Percentiles rank a stretch among this genome's conserved stretches.
Evolutionary conservation across 495 filamentous ascomycete species (phyloP).

Genomic region (Trichodelitschia bisporula): DNA sequence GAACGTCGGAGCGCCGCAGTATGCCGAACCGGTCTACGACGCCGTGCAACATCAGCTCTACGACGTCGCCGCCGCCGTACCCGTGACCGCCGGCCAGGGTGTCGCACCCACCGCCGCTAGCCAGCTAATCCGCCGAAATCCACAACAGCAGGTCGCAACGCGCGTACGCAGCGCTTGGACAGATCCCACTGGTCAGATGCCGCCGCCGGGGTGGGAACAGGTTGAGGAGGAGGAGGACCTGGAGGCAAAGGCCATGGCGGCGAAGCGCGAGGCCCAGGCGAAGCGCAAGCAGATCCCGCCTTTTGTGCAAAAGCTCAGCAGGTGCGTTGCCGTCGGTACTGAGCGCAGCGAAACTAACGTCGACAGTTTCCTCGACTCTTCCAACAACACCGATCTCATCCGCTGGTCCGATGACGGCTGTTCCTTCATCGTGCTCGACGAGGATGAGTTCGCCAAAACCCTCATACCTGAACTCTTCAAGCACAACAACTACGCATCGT

Average conservation of each 20-base stretch:
- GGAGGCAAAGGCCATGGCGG: conserved; percentile 45
- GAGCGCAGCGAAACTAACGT: conserved; percentile 5
- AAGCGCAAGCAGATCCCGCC: conserved; percentile 90
- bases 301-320: conserved; percentile 96
- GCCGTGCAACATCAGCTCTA: too few relatives aligned
- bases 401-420: conserved; percentile 93
- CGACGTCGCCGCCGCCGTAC: background rate
- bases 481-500: conserved; percentile 97
- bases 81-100: background rate
- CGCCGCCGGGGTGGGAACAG: conserved; percentile 3
- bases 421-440: conserved; percentile 89
- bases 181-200: background rate
- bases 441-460: conserved; percentile 96
- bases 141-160: background rate
- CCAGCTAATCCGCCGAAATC: background rate
- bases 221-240: conserved; percentile 50
- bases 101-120: background rate
- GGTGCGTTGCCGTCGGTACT: conserved; percentile 27
- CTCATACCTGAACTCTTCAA: conserved; percentile 96
- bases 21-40: background rate
- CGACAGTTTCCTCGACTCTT: conserved; percentile 70
- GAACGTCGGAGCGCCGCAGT: background rate
- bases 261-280: conserved; percentile 59
- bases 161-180: background rate
- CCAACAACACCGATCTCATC: conserved; percentile 80